Percentiles rank a stretch among this genome's conserved stretches.
Evolutionary conservation across 2,329 filamentous ascomycete genomes (phyloP).

Genomic region (Monilinia aucupariae): DNA sequence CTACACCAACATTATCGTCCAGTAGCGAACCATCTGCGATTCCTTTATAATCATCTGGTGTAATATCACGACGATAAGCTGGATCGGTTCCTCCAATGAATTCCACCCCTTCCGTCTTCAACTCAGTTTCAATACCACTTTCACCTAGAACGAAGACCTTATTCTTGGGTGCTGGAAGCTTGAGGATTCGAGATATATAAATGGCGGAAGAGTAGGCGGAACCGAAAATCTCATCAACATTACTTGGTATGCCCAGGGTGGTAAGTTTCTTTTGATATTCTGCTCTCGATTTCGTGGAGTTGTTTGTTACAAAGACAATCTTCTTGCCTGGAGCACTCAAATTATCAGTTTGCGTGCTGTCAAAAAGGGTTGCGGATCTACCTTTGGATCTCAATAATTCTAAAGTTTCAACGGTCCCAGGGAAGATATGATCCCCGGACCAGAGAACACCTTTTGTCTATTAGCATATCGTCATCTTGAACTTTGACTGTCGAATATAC

Average conservation of each 20-base stretch:
- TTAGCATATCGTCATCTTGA: constrained; percentile 21
- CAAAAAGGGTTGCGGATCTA: constrained; percentile 8
- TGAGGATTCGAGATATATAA: constrained; percentile 90
- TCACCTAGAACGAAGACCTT: constrained; percentile 96
- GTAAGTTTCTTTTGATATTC: constrained; percentile 93
- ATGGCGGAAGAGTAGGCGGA: constrained; percentile 88
- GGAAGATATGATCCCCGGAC: constrained; percentile 89
- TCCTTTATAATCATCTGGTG: constrained; percentile 69
- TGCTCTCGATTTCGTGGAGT: constrained; percentile 89
- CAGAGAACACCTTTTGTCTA: constrained; percentile 72
- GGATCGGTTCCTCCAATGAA: constrained; percentile 86
- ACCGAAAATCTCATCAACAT: constrained; percentile 87
- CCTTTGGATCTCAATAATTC: constrained; percentile 77
- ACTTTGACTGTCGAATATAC: constrained; percentile 44
- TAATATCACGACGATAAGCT: constrained; percentile 68
- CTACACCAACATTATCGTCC: constrained; percentile 83
- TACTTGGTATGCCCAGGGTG: constrained; percentile 69
- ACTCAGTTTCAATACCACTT: constrained; percentile 82
- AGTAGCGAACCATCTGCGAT: constrained; percentile 71
- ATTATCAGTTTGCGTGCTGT: background rate
- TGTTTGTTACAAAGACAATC: constrained; percentile 95
- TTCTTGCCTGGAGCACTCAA: constrained; percentile 62
- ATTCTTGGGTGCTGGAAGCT: constrained; percentile 70
- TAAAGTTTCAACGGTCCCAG: constrained; percentile 78
- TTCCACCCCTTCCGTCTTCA: constrained; percentile 70